These are phyloP conservation scores for Eurotiales sp. DNA, from an alignment of 2,329 filamentous ascomycete genomes.

Conservation along the genomic window DNA sequence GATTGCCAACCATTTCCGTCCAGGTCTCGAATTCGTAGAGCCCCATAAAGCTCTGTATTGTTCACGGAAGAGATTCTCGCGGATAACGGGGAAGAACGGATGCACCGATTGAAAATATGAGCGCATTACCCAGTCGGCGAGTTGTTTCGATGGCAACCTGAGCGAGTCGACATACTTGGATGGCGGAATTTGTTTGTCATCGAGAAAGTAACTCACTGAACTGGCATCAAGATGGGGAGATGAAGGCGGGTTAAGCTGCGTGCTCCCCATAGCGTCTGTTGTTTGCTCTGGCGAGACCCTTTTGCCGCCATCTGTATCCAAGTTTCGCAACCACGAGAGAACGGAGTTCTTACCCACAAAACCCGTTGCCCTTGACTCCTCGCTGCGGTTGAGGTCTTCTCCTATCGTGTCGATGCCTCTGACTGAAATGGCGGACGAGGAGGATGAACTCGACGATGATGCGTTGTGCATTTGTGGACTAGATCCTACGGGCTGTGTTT, in stretches of 20 bases:
- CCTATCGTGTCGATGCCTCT: slow-evolving; percentile 39
- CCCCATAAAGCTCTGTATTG: slow-evolving; percentile 35
- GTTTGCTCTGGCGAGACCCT: background rate
- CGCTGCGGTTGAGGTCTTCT: slow-evolving; percentile 39
- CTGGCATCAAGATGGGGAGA: slow-evolving; percentile 15
- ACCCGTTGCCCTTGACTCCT: slow-evolving; percentile 32
- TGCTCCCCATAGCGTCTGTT: background rate
- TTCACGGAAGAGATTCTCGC: slow-evolving; percentile 32
- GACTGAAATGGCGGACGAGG: slow-evolving; percentile 34
- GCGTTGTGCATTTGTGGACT: slow-evolving; percentile 8
- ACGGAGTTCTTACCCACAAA: slow-evolving; percentile 45
- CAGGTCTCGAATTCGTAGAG: slow-evolving; percentile 21
- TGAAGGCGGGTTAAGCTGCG: background rate
- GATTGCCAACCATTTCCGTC: slow-evolving; percentile 38
- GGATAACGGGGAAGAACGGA: slow-evolving; percentile 38
- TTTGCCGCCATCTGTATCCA: background rate
- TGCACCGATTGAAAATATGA: slow-evolving; percentile 39
- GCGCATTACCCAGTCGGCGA: slow-evolving; percentile 37
- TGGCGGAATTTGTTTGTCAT: slow-evolving; percentile 28
- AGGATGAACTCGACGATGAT: slow-evolving; percentile 22
- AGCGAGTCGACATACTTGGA: slow-evolving; percentile 33
- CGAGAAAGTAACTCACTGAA: slow-evolving; percentile 36
- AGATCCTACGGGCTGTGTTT: background rate
- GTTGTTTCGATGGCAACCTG: slow-evolving; percentile 31
- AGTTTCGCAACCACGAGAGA: slow-evolving; percentile 38